A percentile compares a stretch with the other conserved stretches of the same genome.
Conservation (phyloP, 176 grass and related monocot species). For the Raddia distichophylla region DNA sequence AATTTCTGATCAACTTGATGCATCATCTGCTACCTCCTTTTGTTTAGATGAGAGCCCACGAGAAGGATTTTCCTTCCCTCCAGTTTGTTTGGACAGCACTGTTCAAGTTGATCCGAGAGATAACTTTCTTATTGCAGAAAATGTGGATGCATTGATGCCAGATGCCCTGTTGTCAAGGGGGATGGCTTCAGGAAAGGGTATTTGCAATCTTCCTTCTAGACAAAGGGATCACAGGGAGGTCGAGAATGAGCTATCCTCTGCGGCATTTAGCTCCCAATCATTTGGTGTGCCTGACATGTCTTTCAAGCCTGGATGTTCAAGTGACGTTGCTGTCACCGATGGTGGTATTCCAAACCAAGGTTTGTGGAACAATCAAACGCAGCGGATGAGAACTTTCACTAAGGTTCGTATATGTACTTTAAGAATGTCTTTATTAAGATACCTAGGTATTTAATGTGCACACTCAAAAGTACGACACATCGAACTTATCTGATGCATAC, state of each 20-base stretch:
- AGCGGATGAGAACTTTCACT: slow-evolving; percentile 91
- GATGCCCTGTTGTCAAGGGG: slow-evolving; percentile 83
- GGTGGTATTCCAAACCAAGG: slow-evolving; percentile 67
- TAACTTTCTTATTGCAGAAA: slow-evolving; percentile 65
- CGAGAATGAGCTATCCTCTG: slow-evolving; percentile 90
- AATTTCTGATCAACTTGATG: slow-evolving; percentile 83
- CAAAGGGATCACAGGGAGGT: slow-evolving; percentile 77
- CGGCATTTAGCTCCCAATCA: slow-evolving; percentile 92
- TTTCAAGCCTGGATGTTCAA: slow-evolving; percentile 91
- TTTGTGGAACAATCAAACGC: slow-evolving; percentile 83
- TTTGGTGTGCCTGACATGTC: slow-evolving; percentile 85
- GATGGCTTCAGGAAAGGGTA: slow-evolving; percentile 71
- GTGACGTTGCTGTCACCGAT: slow-evolving; percentile 76
- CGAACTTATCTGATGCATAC: neutral
- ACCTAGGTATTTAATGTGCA: neutral
- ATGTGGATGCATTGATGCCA: slow-evolving; percentile 77
- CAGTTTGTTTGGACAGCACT: slow-evolving; percentile 77
- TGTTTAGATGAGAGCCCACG: slow-evolving; percentile 85
- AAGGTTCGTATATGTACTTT: slow-evolving; percentile 66
- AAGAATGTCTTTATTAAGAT: slow-evolving; percentile 12
- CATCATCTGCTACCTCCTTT: slow-evolving; percentile 93
- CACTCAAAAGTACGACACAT: neutral
- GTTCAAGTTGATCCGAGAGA: slow-evolving; percentile 82
- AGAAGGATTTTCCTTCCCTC: slow-evolving; percentile 77
- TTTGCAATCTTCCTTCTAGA: slow-evolving; percentile 70